Conservation (phyloP, 2,329 filamentous ascomycete species). For the Cryphonectria nitschkei region DNA sequence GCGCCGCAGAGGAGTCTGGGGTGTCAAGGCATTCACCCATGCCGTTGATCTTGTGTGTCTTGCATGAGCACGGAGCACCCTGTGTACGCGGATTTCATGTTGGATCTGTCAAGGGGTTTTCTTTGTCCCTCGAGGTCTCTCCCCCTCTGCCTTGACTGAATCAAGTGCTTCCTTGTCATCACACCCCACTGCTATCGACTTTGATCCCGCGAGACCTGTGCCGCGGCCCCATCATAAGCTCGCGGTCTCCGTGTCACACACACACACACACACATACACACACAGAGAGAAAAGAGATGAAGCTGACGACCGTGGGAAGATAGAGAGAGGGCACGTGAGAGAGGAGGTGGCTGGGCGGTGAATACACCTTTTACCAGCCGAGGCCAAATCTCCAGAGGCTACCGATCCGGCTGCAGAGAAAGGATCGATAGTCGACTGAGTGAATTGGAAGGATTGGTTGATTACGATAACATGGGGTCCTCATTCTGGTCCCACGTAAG, state of each 20-base stretch:
- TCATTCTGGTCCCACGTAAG: constrained; percentile 6
- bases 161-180: neutral
- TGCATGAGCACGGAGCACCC: constrained; percentile 11
- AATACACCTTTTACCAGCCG: neutral
- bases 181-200: neutral
- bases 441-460: neutral
- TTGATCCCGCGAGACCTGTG: neutral
- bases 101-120: neutral
- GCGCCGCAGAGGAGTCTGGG: neutral
- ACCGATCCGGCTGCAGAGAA: constrained; percentile 7
- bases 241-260: neutral
- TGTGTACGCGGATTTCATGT: neutral
- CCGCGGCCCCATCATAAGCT: neutral
- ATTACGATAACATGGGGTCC: constrained; percentile 6
- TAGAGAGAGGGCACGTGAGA: neutral
- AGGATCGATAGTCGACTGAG: constrained; percentile 8
- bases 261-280: no score
- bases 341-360: neutral
- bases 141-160: neutral
- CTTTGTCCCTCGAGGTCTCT: neutral
- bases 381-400: neutral
- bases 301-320: neutral
- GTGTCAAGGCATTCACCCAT: neutral
- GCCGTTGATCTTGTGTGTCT: constrained; percentile 1
- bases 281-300: neutral